Conservation (phyloP, 108 stramenopile species). For the Mediolabrus comicus region DNA sequence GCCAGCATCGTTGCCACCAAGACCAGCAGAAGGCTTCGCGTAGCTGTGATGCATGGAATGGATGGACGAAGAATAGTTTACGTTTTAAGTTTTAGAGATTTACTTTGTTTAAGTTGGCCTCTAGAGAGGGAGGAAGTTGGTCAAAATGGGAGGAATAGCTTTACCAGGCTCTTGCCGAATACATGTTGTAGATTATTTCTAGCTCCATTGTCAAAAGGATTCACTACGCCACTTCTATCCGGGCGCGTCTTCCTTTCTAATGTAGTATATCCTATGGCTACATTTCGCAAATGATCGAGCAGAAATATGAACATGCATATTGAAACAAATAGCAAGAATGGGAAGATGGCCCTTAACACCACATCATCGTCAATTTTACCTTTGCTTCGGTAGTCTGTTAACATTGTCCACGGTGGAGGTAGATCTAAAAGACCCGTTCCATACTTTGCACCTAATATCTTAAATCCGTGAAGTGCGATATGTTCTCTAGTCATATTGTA, state of each 20-base stretch:
- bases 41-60: not conserved
- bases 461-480: slow-evolving; percentile 48
- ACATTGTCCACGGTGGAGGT: slow-evolving; percentile 49
- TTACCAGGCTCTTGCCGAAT: slow-evolving; percentile 18
- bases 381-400: slow-evolving; percentile 18
- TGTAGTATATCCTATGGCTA: slow-evolving; percentile 28
- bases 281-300: slow-evolving; percentile 23
- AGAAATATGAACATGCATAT: slow-evolving; percentile 28
- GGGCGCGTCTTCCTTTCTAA: slow-evolving; percentile 36
- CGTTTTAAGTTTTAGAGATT: slow-evolving; percentile 24
- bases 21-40: slow-evolving; percentile 42
- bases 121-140: no score
- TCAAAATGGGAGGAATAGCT: slow-evolving; percentile 14
- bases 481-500: slow-evolving; percentile 44
- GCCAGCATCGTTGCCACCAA: slow-evolving; percentile 79
- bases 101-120: slow-evolving; percentile 1
- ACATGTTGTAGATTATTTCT: slow-evolving; percentile 26
- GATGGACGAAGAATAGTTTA: not conserved
- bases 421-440: slow-evolving; percentile 67
- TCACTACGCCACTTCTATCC: not conserved
- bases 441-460: slow-evolving; percentile 45
- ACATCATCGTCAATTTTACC: slow-evolving; percentile 41
- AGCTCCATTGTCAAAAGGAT: slow-evolving; percentile 37
- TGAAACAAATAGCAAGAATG: slow-evolving; percentile 36
- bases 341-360: slow-evolving; percentile 37